Evolutionary conservation across 2,329 filamentous ascomycete species (phyloP), one percentile per base, ranked within the genome.

Genomic region (Neurospora sp.): DNA sequence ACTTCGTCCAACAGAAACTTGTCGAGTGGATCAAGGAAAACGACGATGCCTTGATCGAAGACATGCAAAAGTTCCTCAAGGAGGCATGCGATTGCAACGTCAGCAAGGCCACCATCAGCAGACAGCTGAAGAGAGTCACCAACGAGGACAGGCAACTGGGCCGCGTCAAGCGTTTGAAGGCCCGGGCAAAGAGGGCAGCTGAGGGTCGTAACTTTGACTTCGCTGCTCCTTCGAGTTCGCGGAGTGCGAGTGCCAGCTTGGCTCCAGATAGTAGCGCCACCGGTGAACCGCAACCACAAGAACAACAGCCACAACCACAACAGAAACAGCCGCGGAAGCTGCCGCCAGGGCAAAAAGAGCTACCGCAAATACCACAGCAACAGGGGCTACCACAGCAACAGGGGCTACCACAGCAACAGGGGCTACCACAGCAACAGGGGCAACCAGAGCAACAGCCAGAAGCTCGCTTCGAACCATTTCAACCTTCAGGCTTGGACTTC

Each of bases 41-140:
- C 68, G 70, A 72, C 7, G 72, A 75, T 66, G 74, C 72, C 1
- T 70, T 75, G 7, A 72, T 75, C 40, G 73, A 73, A 7, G 74
- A 75, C 67, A 74, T 75, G 72, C 73, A 75, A 67, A 38, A 70
- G 19, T 75, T 74, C 38, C 68, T 76, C 38, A 70, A 69, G 66
- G 70, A 70, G 11, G 67, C 72, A 8, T 74, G 72, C 19, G 71
- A 69, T 62, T 69, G 75, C 28, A 69, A 74, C n/a, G 68, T 76
- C 38, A 75, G 74, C 69, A 39, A 69, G 19, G 66, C 73, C 10
- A 73, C 74, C 11, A 73, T 76, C 71, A 73, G 74, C 68, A 69
- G 74, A 40, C 71, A 72, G 7, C 68, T 75, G 10, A 72, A 70
- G 42, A 74, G 71, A 43, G 70, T 71, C 4, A 70, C 74, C n/a